Evolutionary conservation across 306 rosid genomes (phyloP).

Genomic region (Vigna hirtella): DNA sequence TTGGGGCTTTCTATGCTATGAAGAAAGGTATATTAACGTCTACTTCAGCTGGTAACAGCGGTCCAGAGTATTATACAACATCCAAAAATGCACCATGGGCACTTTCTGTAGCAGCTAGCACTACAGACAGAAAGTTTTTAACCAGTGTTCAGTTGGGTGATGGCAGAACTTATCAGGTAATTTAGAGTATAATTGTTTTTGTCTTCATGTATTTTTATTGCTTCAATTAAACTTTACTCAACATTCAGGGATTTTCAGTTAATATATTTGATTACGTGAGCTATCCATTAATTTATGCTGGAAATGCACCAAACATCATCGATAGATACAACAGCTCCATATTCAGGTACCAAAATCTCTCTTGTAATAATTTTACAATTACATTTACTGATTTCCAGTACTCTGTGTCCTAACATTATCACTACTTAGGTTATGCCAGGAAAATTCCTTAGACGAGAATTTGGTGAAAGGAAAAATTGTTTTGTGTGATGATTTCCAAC

Average conservation of each 20-base stretch:
- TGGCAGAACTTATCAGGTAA: not conserved
- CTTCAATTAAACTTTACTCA: not conserved
- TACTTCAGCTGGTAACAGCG: not conserved
- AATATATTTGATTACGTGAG: not conserved
- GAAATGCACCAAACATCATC: not conserved
- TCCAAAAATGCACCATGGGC: conserved; percentile 53
- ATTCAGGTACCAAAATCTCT: not conserved
- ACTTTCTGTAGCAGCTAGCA: conserved; percentile 61
- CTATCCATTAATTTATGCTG: not conserved
- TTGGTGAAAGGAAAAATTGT: conserved; percentile 51
- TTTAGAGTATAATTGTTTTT: not conserved
- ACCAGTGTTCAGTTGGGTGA: conserved; percentile 48
- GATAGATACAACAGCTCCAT: not conserved
- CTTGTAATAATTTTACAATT: too few relatives aligned
- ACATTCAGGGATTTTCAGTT: not conserved
- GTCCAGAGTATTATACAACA: conserved; percentile 45
- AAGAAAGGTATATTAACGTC: conserved; percentile 11
- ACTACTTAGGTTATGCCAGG: conserved; percentile 12
- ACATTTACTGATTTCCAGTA: not conserved
- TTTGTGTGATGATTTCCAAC: conserved; percentile 33
- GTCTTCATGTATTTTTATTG: too few relatives aligned
- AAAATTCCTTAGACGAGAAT: conserved; percentile 26
- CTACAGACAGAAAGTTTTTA: conserved; percentile 54
- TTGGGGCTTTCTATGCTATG: conserved; percentile 21
- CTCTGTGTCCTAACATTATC: not conserved